Percentiles rank a stretch among this genome's conserved stretches.
Conservation (phyloP, 257 asterid species). For the Cordia subcordata region DNA sequence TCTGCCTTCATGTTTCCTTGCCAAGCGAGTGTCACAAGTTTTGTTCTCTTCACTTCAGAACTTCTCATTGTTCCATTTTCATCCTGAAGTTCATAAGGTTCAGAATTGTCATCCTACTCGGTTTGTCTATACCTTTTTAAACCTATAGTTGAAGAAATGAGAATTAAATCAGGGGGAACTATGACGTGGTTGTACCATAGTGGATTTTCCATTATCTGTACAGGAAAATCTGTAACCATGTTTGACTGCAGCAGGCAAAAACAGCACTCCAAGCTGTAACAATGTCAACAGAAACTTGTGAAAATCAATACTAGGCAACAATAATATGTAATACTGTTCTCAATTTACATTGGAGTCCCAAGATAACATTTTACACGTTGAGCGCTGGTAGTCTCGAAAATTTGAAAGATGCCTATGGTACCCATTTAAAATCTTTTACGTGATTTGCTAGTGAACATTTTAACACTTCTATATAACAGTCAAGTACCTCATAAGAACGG, state of each 20-base stretch:
- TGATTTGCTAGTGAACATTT: no score
- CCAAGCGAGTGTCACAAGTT: constrained; percentile 68
- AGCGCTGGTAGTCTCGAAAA: no score
- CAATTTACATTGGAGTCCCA: no score
- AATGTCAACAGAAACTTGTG: no score
- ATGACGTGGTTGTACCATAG: constrained; percentile 1
- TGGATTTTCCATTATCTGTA: constrained; percentile 36
- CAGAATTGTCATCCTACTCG: neutral
- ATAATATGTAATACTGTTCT: neutral
- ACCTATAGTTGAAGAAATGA: neutral
- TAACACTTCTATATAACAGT: neutral
- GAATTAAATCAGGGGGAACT: neutral
- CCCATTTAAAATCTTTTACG: no score
- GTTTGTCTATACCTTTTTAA: no score
- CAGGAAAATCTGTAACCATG: constrained; percentile 59
- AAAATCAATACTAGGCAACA: neutral
- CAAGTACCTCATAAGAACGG: constrained; percentile 83
- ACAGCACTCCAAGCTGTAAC: constrained; percentile 81
- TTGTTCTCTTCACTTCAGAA: constrained; percentile 39
- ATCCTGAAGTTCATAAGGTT: constrained; percentile 27
- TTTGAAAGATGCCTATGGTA: no score
- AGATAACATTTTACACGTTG: no score
- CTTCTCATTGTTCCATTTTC: constrained; percentile 14
- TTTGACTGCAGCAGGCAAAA: constrained; percentile 55
- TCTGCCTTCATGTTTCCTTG: constrained; percentile 35